Base-by-base conservation (phyloP, 805 yeast genomes). In the Pichia insulana region DNA sequence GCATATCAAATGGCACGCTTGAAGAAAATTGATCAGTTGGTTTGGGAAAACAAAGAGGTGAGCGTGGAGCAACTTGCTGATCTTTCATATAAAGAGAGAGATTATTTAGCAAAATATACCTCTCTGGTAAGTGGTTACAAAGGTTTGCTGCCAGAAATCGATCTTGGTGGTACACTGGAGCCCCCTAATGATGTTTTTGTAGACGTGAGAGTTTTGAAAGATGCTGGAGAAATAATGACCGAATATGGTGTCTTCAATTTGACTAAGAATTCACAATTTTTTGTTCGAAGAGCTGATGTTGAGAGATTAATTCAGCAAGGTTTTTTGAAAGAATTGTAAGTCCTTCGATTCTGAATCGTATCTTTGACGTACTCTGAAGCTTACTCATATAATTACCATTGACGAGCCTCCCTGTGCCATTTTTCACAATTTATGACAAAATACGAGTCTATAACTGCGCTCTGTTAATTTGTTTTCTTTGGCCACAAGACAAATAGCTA, bases 171-270 rank as follows among this genome's bases (percentile, higher is more conserved):
- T 0, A 78, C 85, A n/a, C 57, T 92, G 50, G 84, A 75, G 18
- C 98, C 98, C 0, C 97, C 98, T 1, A 75, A 74, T 30, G 94
- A 87, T 51, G 83, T 92, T 25, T 92, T 90, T 53, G 84, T 90
- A 9, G 98, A 90, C 55, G 97, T 92, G 4, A 68, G 98, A 44
- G 97, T 90, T 7, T 63, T 90, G 40, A 83, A 83, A 58, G 95
- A 90, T 54, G 97, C 95, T 0, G 98, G 98, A 2, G 97, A 92
- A 57, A 87, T 90, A 30, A 96, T 89, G 57, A 92, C 98, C 0
- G 98, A 90, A 59, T 90, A 90, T 54, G 98, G 97, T 18, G 96
- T 87, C 3, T 88, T 92, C 65, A 89, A 89, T 54, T 65, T 92
- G 50, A 85, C 94, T 3, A 90, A 89, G 55, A 90, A 90, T 59